phyloP scores from a whole-genome alignment of 1,139 yeast species.

The Pneumocystis canis region DNA sequence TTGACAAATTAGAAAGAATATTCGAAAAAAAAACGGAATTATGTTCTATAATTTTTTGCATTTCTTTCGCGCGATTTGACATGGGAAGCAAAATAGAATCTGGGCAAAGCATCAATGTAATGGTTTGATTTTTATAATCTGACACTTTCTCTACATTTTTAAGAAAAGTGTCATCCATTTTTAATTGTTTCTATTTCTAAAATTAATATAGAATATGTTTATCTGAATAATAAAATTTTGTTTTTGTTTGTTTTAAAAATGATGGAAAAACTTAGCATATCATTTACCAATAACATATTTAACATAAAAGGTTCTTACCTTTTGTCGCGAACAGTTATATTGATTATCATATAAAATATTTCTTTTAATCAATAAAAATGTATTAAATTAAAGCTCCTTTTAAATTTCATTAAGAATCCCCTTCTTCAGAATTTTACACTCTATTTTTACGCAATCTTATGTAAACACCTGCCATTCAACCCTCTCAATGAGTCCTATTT shows the following conservation, averaged over 20 bases:
- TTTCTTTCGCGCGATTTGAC: neutral
- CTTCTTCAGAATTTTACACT: neutral
- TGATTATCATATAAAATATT: too few species aligned
- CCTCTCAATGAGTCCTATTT: neutral
- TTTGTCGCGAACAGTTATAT: neutral
- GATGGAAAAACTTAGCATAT: too few species aligned
- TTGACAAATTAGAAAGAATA: neutral
- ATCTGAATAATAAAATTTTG: neutral
- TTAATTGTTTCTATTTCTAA: neutral
- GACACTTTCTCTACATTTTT: too few species aligned
- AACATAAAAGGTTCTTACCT: neutral
- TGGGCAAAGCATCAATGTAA: neutral
- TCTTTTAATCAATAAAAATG: too few species aligned
- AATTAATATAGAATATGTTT: neutral
- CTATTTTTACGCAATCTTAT: neutral
- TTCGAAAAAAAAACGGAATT: neutral
- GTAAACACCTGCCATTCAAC: neutral
- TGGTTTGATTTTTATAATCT: neutral
- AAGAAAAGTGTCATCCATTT: neutral
- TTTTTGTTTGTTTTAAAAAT: neutral
- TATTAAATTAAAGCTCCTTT: neutral
- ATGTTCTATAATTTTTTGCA: neutral
- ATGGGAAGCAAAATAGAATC: neutral
- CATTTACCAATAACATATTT: too few species aligned
- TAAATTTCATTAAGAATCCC: neutral